A percentile compares a stretch with the other conserved stretches of the same genome.
These are phyloP conservation scores for Termitomyces sp. DNA, from an alignment of 768 basidiomycete species.

Conservation along the genomic window DNA sequence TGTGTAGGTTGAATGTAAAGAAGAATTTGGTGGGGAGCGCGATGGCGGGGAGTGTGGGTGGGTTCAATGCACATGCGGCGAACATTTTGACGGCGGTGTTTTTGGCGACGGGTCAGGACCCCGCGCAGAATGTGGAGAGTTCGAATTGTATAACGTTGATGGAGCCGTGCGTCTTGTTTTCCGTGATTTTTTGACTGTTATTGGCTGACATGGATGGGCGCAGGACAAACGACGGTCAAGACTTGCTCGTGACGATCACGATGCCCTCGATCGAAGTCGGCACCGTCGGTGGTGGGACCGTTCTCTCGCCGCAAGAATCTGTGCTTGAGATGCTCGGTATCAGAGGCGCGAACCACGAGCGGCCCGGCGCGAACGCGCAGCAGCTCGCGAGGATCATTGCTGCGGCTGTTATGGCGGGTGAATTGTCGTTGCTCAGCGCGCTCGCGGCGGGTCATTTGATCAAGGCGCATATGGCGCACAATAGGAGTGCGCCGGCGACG, in stretches of 20 bases:
- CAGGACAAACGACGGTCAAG: conserved; percentile 84
- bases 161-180: conserved; percentile 74
- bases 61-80: conserved; percentile 97
- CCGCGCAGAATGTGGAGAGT: conserved; percentile 98
- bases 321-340: conserved; percentile 94
- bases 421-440: conserved; percentile 87
- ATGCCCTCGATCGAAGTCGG: conserved; percentile 99
- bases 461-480: conserved; percentile 89
- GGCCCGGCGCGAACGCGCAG: conserved; percentile 88
- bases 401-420: conserved; percentile 95
- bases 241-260: conserved; percentile 87
- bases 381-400: conserved; percentile 87
- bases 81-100: conserved; percentile 96
- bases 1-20: conserved; percentile 91
- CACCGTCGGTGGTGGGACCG: conserved; percentile 94
- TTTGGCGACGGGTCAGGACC: conserved; percentile 97
- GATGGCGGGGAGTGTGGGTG: conserved; percentile 97
- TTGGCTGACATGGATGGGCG: no score
- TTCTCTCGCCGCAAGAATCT: conserved; percentile 84
- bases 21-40: conserved; percentile 98
- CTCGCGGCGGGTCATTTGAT: conserved; percentile 95
- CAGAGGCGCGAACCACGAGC: conserved; percentile 80
- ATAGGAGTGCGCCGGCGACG: conserved; percentile 79
- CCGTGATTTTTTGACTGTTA: no score
- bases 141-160: conserved; percentile 98